Base-by-base conservation (phyloP, 345 rosid species). In the Salix purpurea region DNA sequence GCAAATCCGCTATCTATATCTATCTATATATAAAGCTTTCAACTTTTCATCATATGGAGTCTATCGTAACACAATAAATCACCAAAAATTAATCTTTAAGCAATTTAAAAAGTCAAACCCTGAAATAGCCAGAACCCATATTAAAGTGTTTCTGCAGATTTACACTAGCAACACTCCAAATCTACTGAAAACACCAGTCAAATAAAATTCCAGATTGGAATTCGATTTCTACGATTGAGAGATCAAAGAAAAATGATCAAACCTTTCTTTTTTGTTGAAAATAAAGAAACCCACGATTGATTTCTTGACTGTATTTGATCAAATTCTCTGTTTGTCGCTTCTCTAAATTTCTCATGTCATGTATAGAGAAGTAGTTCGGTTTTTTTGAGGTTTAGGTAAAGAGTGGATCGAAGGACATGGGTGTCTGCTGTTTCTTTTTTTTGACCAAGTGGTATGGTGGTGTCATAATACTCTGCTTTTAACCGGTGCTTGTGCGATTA, bases 121-220 rank as follows among this genome's bases (percentile, higher is more conserved):
- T 70, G 58, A 70, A 69, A 73, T 46, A 62, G 30, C 66, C 64
- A 83, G 40, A 42, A 54, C 39, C 76, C 76, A 83, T 62, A 83
- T 62, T 65, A 42, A 42, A 73, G 70, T 52, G 37, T 65, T 56
- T 34, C 34, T 58, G 42, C 37, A 50, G 67, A 21, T 32, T 54
- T 32, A 26, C 9, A 61, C 26, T 23, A 72, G 26, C 21, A 58
- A 13, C 48, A 67, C 37, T 42, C 71, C 4, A 67, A 24, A 60
- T 30, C 52, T 56, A 78, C 40, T 40, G 48, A 70, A 77, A 73
- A 50, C 23, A 21, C 69, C 34, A 58, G 67, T 78, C 73, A 37
- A 64, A 75, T 3, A 6, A 56, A 76, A 78, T 73, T 77, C 79
- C 81, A 75, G 44, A 65, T 36, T 64, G 79, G 76, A 19, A 19